Evolutionary conservation across 495 filamentous ascomycete genomes (phyloP).

Genomic region (Penicillium subrubescens): DNA sequence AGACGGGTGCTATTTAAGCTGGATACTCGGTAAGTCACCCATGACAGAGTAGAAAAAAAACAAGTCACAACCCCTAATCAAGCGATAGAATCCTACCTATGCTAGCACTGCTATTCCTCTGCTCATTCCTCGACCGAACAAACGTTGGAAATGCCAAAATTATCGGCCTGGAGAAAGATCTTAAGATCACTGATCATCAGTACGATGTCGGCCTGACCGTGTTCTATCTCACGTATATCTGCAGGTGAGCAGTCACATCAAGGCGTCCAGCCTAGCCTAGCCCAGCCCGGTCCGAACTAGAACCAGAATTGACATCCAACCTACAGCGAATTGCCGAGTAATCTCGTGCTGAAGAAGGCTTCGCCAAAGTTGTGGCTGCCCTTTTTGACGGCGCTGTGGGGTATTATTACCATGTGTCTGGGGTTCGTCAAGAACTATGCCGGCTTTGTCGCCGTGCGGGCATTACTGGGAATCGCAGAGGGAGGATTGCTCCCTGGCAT

Average conservation of each 20-base stretch:
- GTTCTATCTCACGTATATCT: constrained; percentile 69
- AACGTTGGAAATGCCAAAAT: constrained; percentile 69
- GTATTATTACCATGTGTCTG: constrained; percentile 54
- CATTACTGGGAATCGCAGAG: constrained; percentile 61
- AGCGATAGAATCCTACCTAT: constrained; percentile 58
- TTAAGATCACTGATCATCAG: constrained; percentile 59
- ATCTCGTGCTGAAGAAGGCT: constrained; percentile 45
- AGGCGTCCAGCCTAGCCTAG: neutral
- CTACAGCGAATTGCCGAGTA: constrained; percentile 45
- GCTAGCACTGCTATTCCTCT: constrained; percentile 57
- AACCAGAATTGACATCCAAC: neutral
- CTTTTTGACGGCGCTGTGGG: constrained; percentile 64
- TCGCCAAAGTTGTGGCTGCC: constrained; percentile 67
- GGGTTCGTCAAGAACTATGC: constrained; percentile 44
- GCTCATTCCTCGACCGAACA: constrained; percentile 55
- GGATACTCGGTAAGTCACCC: constrained; percentile 49
- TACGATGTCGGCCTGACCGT: constrained; percentile 63
- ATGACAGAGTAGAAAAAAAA: neutral
- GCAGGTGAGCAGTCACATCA: constrained; percentile 29
- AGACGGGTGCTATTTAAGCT: constrained; percentile 54
- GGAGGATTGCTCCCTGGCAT: constrained; percentile 73
- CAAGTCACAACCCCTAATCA: neutral
- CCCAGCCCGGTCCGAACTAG: neutral
- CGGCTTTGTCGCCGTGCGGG: constrained; percentile 59
- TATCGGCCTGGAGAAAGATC: constrained; percentile 56